These are phyloP conservation scores for Alternaria gansuensis DNA, from an alignment of 2,329 filamentous ascomycete genomes.

Conservation along the genomic window DNA sequence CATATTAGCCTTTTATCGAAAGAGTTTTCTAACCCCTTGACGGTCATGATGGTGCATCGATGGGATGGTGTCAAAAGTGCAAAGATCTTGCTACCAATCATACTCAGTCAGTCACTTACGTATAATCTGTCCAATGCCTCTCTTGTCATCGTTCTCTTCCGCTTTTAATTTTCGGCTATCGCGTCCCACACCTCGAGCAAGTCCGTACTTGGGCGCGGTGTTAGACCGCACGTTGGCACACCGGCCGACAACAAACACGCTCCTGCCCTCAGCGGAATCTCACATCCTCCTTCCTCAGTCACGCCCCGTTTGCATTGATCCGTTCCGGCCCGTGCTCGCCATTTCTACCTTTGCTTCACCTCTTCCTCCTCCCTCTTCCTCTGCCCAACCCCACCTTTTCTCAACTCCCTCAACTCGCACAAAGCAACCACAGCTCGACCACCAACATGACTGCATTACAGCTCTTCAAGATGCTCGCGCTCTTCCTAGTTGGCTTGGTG, in stretches of 20 bases:
- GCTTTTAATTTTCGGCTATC: not conserved
- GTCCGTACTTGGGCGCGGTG: not conserved
- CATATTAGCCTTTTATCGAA: not conserved
- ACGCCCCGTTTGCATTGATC: conserved; percentile 5
- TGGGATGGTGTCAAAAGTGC: not conserved
- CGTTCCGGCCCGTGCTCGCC: not conserved
- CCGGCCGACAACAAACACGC: not conserved
- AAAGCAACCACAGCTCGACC: not conserved
- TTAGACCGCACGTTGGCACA: not conserved
- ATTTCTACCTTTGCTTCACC: not conserved
- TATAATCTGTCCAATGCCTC: not conserved
- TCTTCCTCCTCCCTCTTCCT: not conserved
- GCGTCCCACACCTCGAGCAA: not conserved
- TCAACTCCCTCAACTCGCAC: not conserved
- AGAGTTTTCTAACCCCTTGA: not conserved
- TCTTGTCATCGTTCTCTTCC: not conserved
- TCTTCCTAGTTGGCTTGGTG: not conserved
- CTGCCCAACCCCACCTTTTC: not conserved
- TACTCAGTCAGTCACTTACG: not conserved
- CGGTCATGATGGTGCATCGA: not conserved
- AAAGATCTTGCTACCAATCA: not conserved
- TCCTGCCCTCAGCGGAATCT: not conserved
- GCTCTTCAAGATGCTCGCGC: conserved; percentile 6
- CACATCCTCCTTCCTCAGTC: not conserved
- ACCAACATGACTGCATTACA: not conserved